A percentile compares a stretch with the other conserved stretches of the same genome.
phyloP scores from a whole-genome alignment of 192 early-diverging fungal species.

The Coemansia guatemalensis region DNA sequence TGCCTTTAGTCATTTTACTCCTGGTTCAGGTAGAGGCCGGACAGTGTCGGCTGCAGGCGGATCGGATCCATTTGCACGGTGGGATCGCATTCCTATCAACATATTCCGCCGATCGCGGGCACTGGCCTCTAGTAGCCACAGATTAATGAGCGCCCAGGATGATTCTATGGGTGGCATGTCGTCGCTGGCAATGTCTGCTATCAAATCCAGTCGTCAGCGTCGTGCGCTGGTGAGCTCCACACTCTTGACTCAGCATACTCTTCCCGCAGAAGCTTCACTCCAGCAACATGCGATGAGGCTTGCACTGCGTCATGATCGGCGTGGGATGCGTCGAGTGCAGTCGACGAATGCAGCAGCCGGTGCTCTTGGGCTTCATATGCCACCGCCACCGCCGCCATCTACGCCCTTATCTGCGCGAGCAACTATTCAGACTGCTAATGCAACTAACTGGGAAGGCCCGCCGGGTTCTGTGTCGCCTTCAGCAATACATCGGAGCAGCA shows the following conservation, averaged over 20 bases:
- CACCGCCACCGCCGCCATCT: constrained; percentile 30
- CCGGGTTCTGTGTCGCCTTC: background rate
- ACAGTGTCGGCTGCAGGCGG: constrained; percentile 2
- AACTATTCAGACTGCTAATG: constrained; percentile 3
- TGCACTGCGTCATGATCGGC: constrained; percentile 12
- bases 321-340: constrained; percentile 1
- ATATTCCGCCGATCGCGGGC: constrained; percentile 54
- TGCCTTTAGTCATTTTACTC: constrained; percentile 13
- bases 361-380: background rate
- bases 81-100: constrained; percentile 54
- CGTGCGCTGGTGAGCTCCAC: constrained; percentile 45
- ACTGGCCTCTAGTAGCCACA: constrained; percentile 30
- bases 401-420: constrained; percentile 13
- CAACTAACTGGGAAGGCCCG: background rate
- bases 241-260: constrained; percentile 48
- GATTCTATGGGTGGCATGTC: constrained; percentile 29
- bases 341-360: background rate
- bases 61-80: constrained; percentile 36
- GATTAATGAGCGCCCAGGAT: constrained; percentile 19
- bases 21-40: constrained; percentile 3
- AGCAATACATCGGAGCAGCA: background rate
- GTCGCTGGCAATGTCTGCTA: constrained; percentile 47
- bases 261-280: constrained; percentile 24
- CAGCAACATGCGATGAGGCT: constrained; percentile 24
- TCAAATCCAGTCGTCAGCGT: constrained; percentile 49